Evolutionary conservation across 495 filamentous ascomycete genomes (phyloP), one percentile per base, ranked within the genome.

Genomic region (Aspergillus affinis): DNA sequence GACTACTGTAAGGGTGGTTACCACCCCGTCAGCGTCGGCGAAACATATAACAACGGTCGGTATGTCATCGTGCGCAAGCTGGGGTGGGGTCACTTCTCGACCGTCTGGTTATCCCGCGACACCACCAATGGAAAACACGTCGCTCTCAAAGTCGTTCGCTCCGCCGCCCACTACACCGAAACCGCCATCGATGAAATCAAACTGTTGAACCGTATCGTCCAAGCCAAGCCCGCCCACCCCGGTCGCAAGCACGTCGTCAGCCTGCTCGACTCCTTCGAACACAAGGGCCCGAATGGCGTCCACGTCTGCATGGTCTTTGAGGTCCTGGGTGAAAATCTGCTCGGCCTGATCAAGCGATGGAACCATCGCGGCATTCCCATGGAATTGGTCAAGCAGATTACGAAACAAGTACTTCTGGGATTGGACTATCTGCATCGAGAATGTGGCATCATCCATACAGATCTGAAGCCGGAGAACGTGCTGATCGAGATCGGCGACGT

Each of bases 301-400:
- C 94, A 98, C 69, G 92, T 98, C 51, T 98, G 94, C 80, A 98
- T 98, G 93, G 94, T 98, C 6, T 98, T 98, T 65, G 94, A 98
- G 73, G 94, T 98, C 13, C 76, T 98, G 51, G 94, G 94, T 15
- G 94, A 98, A 81, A 98, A 98, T 69, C 72, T 98, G 51, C 75
- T 98, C 55, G 94, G 95, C 13, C 75, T 98, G 72, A 98, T 98
- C 79, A 98, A 98, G 82, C 86, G 89, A 58, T 98, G 94, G 90
- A 97, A 98, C 65, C 94, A 98, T 71, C 83, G 94, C 30, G 94
- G 94, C 27, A 98, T 98, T 54, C 94, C 94, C 29, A 96, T 96
- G 88, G 83, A 89, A 19, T 82, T 98, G 30, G 94, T 98, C 63
- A 96, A 96, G 78, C 94, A 98, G 74, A 98, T 98, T 74, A 93